phyloP scores from a whole-genome alignment of 306 rosid species.

The Castanea sativa region DNA sequence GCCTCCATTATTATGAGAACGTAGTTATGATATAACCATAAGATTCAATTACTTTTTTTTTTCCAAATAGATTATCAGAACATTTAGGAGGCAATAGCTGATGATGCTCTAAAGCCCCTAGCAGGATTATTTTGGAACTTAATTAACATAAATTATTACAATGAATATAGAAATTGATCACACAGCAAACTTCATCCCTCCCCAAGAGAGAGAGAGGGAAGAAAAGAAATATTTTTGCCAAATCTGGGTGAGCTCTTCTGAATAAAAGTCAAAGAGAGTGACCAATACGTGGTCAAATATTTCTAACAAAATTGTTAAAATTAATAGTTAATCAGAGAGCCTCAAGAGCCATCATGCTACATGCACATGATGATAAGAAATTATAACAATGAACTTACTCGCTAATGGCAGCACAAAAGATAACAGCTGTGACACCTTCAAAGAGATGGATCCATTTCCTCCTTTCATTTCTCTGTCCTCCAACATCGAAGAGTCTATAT shows the following conservation, averaged over 20 bases:
- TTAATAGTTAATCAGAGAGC: conserved; percentile 7
- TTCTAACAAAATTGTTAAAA: not conserved
- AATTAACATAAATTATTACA: not conserved
- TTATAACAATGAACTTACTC: conserved; percentile 58
- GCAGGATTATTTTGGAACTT: not conserved
- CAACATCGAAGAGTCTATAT: conserved; percentile 94
- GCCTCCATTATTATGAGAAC: not conserved
- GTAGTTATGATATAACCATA: not conserved
- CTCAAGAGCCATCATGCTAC: conserved; percentile 3
- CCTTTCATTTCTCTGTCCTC: conserved; percentile 99
- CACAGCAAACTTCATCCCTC: too few relatives aligned
- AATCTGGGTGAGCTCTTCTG: not conserved
- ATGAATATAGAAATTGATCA: not conserved
- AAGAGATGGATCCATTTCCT: conserved; percentile 99
- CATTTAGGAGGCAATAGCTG: not conserved
- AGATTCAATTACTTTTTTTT: not conserved
- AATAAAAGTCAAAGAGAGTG: not conserved
- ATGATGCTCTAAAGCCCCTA: not conserved
- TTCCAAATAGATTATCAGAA: not conserved
- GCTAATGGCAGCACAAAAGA: conserved; percentile 97
- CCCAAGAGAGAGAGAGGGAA: too few relatives aligned
- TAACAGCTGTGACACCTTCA: conserved; percentile 97
- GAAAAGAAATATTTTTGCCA: not conserved
- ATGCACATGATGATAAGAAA: conserved; percentile 16
- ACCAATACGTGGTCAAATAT: not conserved